Evolutionary conservation across 2,329 filamentous ascomycete species (phyloP).

Genomic region (Aspergillus alliaceus): DNA sequence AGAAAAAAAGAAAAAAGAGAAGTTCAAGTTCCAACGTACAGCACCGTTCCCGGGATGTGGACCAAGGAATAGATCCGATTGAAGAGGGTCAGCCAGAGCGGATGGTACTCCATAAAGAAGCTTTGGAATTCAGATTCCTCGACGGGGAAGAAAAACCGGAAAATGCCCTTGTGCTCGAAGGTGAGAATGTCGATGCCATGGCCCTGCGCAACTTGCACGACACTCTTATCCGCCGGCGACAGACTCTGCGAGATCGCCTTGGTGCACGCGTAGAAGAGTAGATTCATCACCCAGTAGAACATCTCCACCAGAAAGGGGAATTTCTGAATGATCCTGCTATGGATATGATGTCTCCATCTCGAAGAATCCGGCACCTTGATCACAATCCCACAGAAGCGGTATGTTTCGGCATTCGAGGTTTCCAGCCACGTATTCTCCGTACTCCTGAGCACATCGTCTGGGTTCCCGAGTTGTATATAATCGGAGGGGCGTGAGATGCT

Average conservation of each 20-base stretch:
- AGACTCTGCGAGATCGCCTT: constrained; percentile 52
- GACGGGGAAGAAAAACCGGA: constrained; percentile 42
- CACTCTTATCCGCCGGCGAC: constrained; percentile 50
- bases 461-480: neutral
- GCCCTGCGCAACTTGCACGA: constrained; percentile 49
- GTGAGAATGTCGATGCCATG: constrained; percentile 47
- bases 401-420: constrained; percentile 34
- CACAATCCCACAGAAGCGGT: constrained; percentile 46
- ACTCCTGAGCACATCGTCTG: neutral
- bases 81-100: constrained; percentile 45
- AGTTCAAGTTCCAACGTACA: constrained; percentile 32
- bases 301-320: constrained; percentile 71
- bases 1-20: neutral
- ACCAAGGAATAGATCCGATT: constrained; percentile 53
- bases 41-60: constrained; percentile 53
- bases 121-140: constrained; percentile 47
- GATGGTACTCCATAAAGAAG: constrained; percentile 46
- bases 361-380: constrained; percentile 59
- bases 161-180: constrained; percentile 42
- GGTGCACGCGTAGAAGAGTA: constrained; percentile 63
- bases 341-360: constrained; percentile 60
- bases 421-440: neutral
- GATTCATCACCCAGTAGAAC: constrained; percentile 71
- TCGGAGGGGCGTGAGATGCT: constrained; percentile 35
- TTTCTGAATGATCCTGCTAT: constrained; percentile 64